A percentile compares a stretch with the other conserved stretches of the same genome.
phyloP scores from a whole-genome alignment of 2,329 filamentous ascomycete genomes.

The Amauroascus verrucosus region DNA sequence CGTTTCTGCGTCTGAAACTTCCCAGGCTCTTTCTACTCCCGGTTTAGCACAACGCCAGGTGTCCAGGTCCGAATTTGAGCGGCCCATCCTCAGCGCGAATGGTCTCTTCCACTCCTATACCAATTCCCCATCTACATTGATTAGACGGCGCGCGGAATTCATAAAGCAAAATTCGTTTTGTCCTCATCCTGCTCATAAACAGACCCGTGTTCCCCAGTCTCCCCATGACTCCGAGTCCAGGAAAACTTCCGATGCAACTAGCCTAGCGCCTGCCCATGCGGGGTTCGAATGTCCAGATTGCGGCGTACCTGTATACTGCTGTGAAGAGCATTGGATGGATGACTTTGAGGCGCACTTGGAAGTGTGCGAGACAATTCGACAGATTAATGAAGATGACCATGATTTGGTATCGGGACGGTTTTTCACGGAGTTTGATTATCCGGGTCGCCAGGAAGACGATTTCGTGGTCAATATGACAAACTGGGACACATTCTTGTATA shows the following conservation, averaged over 20 bases:
- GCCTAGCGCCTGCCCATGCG: constrained; percentile 58
- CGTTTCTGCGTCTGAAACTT: constrained; percentile 4
- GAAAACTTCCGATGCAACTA: constrained; percentile 43
- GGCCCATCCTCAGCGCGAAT: constrained; percentile 51
- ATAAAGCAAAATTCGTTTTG: constrained; percentile 92
- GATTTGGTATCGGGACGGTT: constrained; percentile 81
- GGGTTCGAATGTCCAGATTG: constrained; percentile 94
- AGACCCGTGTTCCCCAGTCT: constrained; percentile 58
- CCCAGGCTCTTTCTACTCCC: background rate
- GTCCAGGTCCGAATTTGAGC: constrained; percentile 3
- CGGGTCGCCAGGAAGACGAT: constrained; percentile 80
- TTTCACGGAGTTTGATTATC: constrained; percentile 90
- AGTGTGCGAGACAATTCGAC: constrained; percentile 78
- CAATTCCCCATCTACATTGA: constrained; percentile 76
- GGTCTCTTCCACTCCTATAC: constrained; percentile 92
- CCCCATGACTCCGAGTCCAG: constrained; percentile 54
- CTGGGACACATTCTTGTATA: constrained; percentile 96
- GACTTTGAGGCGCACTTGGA: constrained; percentile 89
- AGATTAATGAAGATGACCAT: constrained; percentile 98
- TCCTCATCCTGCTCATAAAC: constrained; percentile 76
- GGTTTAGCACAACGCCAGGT: constrained; percentile 1
- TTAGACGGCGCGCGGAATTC: constrained; percentile 75
- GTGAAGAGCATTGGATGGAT: constrained; percentile 87
- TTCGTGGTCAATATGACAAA: constrained; percentile 94
- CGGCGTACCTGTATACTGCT: constrained; percentile 86